phyloP scores from a whole-genome alignment of 495 filamentous ascomycete genomes.

The Articulospora tetracladia region DNA sequence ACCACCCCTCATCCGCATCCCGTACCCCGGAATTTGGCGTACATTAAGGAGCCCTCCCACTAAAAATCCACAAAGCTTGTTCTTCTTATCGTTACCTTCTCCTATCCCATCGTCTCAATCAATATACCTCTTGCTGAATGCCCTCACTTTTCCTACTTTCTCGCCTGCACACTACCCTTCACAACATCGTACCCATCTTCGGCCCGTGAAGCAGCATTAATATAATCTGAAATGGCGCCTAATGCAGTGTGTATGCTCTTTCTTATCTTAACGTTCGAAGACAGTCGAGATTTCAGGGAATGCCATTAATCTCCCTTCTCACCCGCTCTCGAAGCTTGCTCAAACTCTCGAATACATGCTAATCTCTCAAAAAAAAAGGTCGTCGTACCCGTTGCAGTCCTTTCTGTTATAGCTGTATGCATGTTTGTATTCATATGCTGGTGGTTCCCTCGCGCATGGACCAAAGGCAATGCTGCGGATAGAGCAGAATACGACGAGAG shows the following conservation, averaged over 20 bases:
- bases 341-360: neutral
- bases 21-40: neutral
- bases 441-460: slow-evolving; percentile 9
- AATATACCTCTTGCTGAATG: neutral
- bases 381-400: slow-evolving; percentile 1
- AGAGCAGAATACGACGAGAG: slow-evolving; percentile 4
- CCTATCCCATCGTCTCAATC: neutral
- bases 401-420: slow-evolving; percentile 1
- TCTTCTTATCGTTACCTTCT: neutral
- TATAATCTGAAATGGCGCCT: neutral
- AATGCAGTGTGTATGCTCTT: neutral
- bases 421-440: slow-evolving; percentile 10
- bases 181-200: neutral
- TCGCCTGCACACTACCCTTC: neutral
- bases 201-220: neutral
- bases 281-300: neutral
- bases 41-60: neutral
- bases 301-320: neutral
- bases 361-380: neutral
- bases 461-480: neutral
- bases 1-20: neutral
- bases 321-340: neutral
- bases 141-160: neutral
- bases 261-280: neutral
- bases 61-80: slow-evolving; percentile 1